Conservation (phyloP, 164 flowering plant species). For the Piper longum region DNA sequence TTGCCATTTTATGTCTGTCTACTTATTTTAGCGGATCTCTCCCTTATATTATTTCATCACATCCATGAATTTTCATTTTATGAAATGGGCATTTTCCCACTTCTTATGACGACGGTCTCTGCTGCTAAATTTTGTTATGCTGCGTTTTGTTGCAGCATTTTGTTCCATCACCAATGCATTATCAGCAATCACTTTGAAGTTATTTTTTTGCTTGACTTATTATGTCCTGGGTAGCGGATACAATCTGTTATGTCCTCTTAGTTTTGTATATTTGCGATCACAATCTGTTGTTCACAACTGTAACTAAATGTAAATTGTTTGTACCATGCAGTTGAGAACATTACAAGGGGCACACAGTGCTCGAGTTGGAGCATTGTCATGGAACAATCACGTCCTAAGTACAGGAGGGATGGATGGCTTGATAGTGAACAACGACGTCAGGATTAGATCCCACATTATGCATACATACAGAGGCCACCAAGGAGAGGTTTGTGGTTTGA, state of each 20-base stretch:
- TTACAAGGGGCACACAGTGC: constrained; percentile 34
- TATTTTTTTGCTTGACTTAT: too few relatives aligned
- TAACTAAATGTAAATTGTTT: not conserved
- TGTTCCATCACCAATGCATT: too few relatives aligned
- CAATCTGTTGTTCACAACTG: not conserved
- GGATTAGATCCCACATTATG: constrained; percentile 37
- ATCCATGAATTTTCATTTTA: too few relatives aligned
- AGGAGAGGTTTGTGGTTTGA: constrained; percentile 54
- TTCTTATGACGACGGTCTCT: not conserved
- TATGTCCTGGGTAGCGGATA: too few relatives aligned
- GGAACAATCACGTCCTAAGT: constrained; percentile 50
- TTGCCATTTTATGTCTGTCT: not conserved
- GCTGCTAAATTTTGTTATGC: not conserved
- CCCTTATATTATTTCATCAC: too few relatives aligned
- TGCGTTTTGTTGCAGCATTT: too few relatives aligned
- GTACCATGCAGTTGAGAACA: constrained; percentile 34
- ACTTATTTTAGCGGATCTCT: too few relatives aligned
- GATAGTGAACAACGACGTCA: constrained; percentile 50
- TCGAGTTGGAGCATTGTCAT: constrained; percentile 44
- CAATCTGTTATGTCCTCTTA: too few relatives aligned
- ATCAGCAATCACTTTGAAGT: too few relatives aligned
- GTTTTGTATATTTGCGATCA: too few relatives aligned
- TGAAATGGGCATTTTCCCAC: too few relatives aligned
- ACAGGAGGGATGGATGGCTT: constrained; percentile 49
- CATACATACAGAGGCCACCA: constrained; percentile 43